Conservation (phyloP, 371 early-diverging fungal genomes). For the Mucor piriformis region DNA sequence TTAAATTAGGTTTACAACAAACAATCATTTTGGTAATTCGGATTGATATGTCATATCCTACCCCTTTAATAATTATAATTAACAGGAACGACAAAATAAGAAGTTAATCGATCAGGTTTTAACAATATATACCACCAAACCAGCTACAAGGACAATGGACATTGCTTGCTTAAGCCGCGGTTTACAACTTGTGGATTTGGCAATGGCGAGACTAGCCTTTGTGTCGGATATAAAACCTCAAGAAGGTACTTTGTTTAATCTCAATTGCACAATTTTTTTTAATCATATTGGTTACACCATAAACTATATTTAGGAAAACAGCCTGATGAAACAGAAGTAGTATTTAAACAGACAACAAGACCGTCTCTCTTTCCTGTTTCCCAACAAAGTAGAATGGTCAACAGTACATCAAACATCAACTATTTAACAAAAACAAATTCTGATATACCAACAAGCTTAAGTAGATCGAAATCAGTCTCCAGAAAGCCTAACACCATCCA, state of each 20-base stretch:
- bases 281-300: constrained; percentile 15
- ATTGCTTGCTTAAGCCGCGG: constrained; percentile 5
- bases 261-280: background rate
- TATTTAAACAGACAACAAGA: constrained; percentile 11
- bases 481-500: background rate
- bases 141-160: background rate
- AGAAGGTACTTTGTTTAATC: background rate
- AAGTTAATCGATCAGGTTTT: constrained; percentile 2
- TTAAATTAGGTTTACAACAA: constrained; percentile 21
- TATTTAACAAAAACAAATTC: background rate
- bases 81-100: constrained; percentile 16
- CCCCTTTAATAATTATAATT: background rate
- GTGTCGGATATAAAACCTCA: constrained; percentile 4
- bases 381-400: constrained; percentile 7
- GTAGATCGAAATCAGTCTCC: constrained; percentile 6
- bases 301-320: constrained; percentile 14
- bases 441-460: background rate
- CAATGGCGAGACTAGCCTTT: constrained; percentile 6
- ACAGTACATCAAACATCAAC: constrained; percentile 2
- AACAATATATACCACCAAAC: background rate
- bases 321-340: constrained; percentile 15
- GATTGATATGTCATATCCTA: background rate
- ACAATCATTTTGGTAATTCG: constrained; percentile 22
- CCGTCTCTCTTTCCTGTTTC: constrained; percentile 9
- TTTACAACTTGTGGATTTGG: constrained; percentile 6